A percentile compares a stretch with the other conserved stretches of the same genome.
Evolutionary conservation across 305 asterid species (phyloP).

Genomic region (Ajuga reptans): DNA sequence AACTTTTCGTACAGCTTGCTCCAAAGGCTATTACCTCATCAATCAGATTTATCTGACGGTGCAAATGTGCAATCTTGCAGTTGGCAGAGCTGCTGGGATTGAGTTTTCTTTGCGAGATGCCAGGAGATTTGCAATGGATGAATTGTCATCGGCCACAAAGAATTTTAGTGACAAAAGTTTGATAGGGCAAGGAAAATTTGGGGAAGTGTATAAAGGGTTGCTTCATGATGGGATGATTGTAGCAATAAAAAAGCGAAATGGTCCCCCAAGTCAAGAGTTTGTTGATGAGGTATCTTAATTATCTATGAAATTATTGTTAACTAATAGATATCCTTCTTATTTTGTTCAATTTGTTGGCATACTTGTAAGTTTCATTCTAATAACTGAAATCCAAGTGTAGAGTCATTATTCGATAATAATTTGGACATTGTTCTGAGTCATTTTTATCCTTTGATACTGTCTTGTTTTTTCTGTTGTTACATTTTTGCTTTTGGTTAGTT

Average conservation of each 20-base stretch:
- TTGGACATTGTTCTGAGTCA: neutral
- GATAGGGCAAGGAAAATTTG: slow-evolving; percentile 87
- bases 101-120: slow-evolving; percentile 66
- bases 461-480: neutral
- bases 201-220: slow-evolving; percentile 86
- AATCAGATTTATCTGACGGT: neutral
- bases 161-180: slow-evolving; percentile 60
- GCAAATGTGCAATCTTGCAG: slow-evolving; percentile 32
- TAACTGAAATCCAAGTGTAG: neutral
- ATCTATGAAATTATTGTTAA: neutral
- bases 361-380: slow-evolving; percentile 4
- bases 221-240: slow-evolving; percentile 88
- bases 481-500: neutral
- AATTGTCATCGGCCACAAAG: slow-evolving; percentile 65
- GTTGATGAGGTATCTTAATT: slow-evolving; percentile 53
- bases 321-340: neutral
- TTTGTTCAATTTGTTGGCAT: neutral
- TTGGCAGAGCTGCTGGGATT: slow-evolving; percentile 45
- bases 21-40: neutral
- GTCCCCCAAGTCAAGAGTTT: slow-evolving; percentile 56
- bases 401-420: neutral
- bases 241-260: slow-evolving; percentile 64
- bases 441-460: neutral
- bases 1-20: neutral
- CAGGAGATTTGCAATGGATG: slow-evolving; percentile 59